Evolutionary conservation across 495 filamentous ascomycete genomes (phyloP), one percentile per base, ranked within the genome.

Genomic region (Penicillium bovifimosum): DNA sequence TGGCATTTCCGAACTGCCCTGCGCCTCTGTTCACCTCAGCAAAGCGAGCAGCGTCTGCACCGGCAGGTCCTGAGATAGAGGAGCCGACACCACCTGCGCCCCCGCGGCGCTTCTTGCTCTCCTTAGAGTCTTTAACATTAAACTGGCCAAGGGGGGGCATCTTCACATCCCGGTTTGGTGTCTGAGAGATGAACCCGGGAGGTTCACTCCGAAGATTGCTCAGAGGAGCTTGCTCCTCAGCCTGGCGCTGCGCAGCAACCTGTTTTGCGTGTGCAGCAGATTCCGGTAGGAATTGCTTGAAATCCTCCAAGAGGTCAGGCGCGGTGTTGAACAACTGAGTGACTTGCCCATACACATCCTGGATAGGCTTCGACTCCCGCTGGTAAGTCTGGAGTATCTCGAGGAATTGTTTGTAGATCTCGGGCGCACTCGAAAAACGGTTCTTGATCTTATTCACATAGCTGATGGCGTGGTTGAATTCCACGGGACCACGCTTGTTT

Each of bases 381-480:
- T 99, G 95, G 64, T 99, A 99, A 1, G 95, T 99, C 68, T 99
- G 95, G 38, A 99, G 74, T 26, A 99, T 99, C 65, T 99, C 95
- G 7, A 99, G 80, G 64, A 99, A 99, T 61, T 97, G 90, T 62
- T 99, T 99, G 75, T 99, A 99, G 48, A 97, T 97, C 62, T 99
- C 95, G 7, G 95, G 95, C 53, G 93, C 88, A 56, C 86, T 82
- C 40, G 93, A 82, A 66, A 96, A 99, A 35, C 95, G 93, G 65
- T 96, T 99, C 93, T 99, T 99, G 48, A 99, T 99, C 72, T 99
- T 99, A 66, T 99, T 99, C 40, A 99, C 95, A 64, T 99, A 99
- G 65, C 91, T 96, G 53, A 99, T 99, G 0, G 95, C 95, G 74
- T 99, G 95, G 68, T 99, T 99, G 73, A 99, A 99, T 64, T 99